These are phyloP conservation scores for Nicotiana paniculata DNA, from an alignment of 257 asterid species.

Conservation along the genomic window DNA sequence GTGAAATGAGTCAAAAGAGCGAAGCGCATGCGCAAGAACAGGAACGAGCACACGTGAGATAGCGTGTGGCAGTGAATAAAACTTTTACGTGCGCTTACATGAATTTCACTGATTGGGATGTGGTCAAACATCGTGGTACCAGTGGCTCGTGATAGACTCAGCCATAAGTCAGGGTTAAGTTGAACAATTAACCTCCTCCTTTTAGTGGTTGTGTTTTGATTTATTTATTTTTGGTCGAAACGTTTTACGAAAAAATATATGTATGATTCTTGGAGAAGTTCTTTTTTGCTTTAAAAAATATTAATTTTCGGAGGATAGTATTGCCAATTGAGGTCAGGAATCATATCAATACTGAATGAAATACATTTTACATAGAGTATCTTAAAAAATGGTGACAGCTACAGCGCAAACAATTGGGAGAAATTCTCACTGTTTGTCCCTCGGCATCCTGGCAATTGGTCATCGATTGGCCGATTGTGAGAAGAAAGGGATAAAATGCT, in stretches of 20 bases:
- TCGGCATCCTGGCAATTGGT: background rate
- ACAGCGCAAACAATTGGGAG: background rate
- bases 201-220: too few relatives aligned
- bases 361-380: background rate
- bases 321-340: too few relatives aligned
- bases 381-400: background rate
- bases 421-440: background rate
- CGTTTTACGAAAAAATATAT: too few relatives aligned
- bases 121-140: background rate
- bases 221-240: too few relatives aligned
- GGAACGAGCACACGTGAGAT: background rate
- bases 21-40: background rate
- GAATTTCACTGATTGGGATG: background rate
- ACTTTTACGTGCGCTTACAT: background rate
- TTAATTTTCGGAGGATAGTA: too few relatives aligned
- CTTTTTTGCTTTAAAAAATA: too few relatives aligned
- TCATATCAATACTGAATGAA: too few relatives aligned
- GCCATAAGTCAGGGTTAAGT: background rate
- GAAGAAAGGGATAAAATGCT: background rate
- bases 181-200: background rate
- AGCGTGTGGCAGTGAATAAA: background rate
- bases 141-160: too few relatives aligned
- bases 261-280: too few relatives aligned
- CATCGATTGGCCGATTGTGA: background rate
- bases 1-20: background rate